Evolutionary conservation across 1,284 basidiomycete genomes (phyloP), one percentile per base, ranked within the genome.

Genomic region (Papiliotrema nemorosa): DNA sequence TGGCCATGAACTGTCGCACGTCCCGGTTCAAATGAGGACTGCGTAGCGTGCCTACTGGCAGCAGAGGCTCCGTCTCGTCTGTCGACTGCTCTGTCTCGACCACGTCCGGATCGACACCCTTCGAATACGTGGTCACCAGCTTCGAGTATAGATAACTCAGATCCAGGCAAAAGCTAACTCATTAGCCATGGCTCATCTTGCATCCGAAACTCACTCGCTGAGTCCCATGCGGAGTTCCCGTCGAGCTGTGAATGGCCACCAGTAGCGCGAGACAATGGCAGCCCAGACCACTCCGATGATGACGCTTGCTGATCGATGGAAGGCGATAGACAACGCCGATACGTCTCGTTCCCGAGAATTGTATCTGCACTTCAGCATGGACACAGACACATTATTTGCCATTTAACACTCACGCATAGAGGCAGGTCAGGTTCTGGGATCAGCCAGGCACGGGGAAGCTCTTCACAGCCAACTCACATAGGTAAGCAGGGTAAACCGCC

Each of bases 171-270:
- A 76, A 74, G 45, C 73, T 75, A n/a, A 26, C 35, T 29, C 53
- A 33, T 46, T 25, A 44, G 37, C 50, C n/a, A 53, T 43, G 16
- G 5, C 10, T 18, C 20, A 18, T 37, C 44, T 7, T 5, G 16
- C 7, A 27, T 24, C 3, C 2, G 16, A 16, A 3, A 78, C 84
- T 71, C 64, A 88, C 89, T 97, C 90, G 74, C 89, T 86, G 3
- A 97, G 79, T 0, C 84, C 87, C 54, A 84, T 84, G 35, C 86
- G 83, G 2, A 98, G 78, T 73, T 97, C 92, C 26, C 87, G 78
- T 47, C 93, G 78, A 0, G 93, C 93, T 67, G 96, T 93, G 20
- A 88, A 83, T 1, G 94, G 93, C 92, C 93, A 97, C 84, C 92
- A 90, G 57, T 87, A 86, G 42, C 89, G 80, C 5, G 89, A 92